Evolutionary conservation across 2,329 filamentous ascomycete species (phyloP), one percentile per base, ranked within the genome.

Genomic region (Fusarium euwallaceae): DNA sequence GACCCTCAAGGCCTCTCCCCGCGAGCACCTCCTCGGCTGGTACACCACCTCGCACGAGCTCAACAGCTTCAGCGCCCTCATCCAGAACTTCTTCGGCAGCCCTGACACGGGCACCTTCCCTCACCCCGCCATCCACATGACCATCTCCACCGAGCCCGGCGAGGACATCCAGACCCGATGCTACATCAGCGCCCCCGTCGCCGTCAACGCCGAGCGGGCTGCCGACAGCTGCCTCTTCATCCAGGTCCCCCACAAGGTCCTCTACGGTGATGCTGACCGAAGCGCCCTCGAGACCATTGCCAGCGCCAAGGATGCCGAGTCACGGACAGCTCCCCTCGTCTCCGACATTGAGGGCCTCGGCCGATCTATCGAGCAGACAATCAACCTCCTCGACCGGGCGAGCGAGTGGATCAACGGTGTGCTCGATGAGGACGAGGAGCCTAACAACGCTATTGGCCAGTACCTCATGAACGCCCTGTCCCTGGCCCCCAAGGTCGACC

Each of bases 151-250:
- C 72, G 92, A 95, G 76, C 92, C 97, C 51, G 95, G 95, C 80
- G 89, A 95, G 86, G 93, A 97, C 78, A 94, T 98, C 78, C 93
- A 96, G 85, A 94, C 95, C 67, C 91, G 94, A 83, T 95, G 95
- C 80, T 99, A 99, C 87, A 98, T 99, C 85, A 96, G 93, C 72
- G 94, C 96, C 62, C 95, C 97, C 60, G 97, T 98, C 66, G 96
- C 97, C 78, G 95, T 98, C 77, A 98, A 95, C 79, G 92, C 95
- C 71, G 97, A 99, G 88, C 92, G 97, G 80, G 95, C 97, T 72
- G 94, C 95, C 78, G 97, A 99, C 86, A 97, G 94, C 83, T 98
- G 96, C 84, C 91, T 98, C 72, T 99, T 99, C 88, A 97, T 98
- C 80, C 96, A 97, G 78, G 96, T 99, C 3, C 97, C 97, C 53